phyloP scores from a whole-genome alignment of 805 yeast genomes.

The Pichia insulana region DNA sequence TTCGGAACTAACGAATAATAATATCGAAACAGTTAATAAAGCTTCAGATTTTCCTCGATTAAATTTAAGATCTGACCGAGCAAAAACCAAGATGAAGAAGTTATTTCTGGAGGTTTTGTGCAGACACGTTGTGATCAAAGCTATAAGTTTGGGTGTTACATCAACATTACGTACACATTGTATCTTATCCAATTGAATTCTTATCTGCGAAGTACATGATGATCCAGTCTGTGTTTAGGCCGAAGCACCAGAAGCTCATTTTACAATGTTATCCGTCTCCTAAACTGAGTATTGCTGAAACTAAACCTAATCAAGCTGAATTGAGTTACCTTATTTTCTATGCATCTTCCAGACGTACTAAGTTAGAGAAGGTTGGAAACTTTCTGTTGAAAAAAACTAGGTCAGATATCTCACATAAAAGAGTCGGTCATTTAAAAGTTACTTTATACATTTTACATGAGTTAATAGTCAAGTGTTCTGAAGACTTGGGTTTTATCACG shows the following conservation, averaged over 20 bases:
- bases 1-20: too few relatives aligned
- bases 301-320: conserved; percentile 88
- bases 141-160: too few relatives aligned
- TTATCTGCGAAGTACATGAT: too few relatives aligned
- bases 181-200: too few relatives aligned
- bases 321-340: conserved; percentile 80
- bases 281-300: conserved; percentile 48
- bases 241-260: conserved; percentile 86
- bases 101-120: too few relatives aligned
- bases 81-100: too few relatives aligned
- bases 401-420: conserved; percentile 49
- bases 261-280: conserved; percentile 92
- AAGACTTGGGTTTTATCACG: conserved; percentile 79
- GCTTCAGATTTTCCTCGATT: too few relatives aligned
- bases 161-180: too few relatives aligned
- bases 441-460: conserved; percentile 63
- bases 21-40: too few relatives aligned
- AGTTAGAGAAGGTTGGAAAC: conserved; percentile 75
- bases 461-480: conserved; percentile 67
- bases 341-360: conserved; percentile 82
- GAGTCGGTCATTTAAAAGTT: conserved; percentile 77
- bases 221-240: conserved; percentile 23
- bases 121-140: too few relatives aligned
- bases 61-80: too few relatives aligned
- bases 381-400: conserved; percentile 56